Percentiles rank a stretch among this genome's conserved stretches.
Evolutionary conservation across 148 eudicot genomes (phyloP).

Genomic region (Heliosperma pusillum): DNA sequence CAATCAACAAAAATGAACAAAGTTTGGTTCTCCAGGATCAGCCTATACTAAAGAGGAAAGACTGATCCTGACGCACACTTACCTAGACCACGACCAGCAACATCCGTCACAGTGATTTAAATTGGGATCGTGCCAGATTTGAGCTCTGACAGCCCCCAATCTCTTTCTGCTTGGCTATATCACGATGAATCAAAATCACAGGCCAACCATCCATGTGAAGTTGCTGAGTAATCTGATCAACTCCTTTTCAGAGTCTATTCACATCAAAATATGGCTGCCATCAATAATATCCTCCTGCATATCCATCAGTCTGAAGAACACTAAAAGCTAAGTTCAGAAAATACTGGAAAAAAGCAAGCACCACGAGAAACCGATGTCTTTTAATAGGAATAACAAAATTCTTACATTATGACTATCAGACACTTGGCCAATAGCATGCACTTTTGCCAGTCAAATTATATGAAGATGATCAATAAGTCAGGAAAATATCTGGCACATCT

Average conservation of each 20-base stretch:
- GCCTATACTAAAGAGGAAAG: too few species aligned
- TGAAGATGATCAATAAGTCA: too few species aligned
- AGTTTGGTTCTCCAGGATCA: too few species aligned
- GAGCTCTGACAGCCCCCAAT: conserved; percentile 96
- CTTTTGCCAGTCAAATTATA: too few species aligned
- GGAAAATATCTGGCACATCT: too few species aligned
- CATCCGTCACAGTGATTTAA: conserved; percentile 89
- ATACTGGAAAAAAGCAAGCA: conserved; percentile 1
- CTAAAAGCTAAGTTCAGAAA: conserved; percentile 12
- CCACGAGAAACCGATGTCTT: not conserved
- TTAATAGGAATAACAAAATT: conserved; percentile 40
- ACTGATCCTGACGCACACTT: conserved; percentile 16
- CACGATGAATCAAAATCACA: conserved; percentile 94
- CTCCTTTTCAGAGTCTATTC: conserved; percentile 94
- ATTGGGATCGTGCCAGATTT: conserved; percentile 95
- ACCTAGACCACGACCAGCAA: conserved; percentile 99
- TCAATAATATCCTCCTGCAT: conserved; percentile 96
- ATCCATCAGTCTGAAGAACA: conserved; percentile 64
- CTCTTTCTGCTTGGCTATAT: conserved; percentile 97
- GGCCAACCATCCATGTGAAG: conserved; percentile 99
- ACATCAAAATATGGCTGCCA: conserved; percentile 91
- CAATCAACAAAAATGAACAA: too few species aligned
- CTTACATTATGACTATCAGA: conserved; percentile 83
- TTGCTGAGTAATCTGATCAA: conserved; percentile 89
- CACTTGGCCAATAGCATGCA: conserved; percentile 74